Conservation (phyloP, 2,329 filamentous ascomycete species). For the Leptographium procerum region DNA sequence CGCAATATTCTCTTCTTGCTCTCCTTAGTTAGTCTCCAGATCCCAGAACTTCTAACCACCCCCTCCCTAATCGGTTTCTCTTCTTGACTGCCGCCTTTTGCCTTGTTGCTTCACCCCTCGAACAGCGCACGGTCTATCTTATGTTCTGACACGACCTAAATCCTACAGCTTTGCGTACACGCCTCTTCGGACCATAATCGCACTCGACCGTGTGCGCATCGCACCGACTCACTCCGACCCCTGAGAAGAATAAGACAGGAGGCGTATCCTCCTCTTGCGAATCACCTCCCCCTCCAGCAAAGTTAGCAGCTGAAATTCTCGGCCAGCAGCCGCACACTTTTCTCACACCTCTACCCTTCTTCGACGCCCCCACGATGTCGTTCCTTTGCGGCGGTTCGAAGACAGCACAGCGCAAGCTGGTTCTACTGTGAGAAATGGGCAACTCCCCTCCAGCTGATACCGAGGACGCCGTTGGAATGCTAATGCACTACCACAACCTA, state of each 20-base stretch:
- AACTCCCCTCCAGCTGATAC: slow-evolving; percentile 11
- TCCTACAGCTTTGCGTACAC: neutral
- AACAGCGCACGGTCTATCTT: neutral
- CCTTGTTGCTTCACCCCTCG: neutral
- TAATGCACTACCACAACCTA: slow-evolving; percentile 24
- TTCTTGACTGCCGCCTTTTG: neutral
- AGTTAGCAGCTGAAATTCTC: neutral
- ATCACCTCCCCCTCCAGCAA: no score
- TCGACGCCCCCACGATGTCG: slow-evolving; percentile 20
- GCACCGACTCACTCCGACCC: neutral
- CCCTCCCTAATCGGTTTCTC: neutral
- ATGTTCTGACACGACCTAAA: neutral
- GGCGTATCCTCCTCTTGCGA: neutral
- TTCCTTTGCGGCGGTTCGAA: slow-evolving; percentile 61
- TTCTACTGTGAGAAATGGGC: slow-evolving; percentile 60
- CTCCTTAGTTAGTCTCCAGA: neutral
- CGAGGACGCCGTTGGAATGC: neutral
- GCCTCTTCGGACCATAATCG: neutral
- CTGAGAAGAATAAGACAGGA: neutral
- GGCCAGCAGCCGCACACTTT: neutral
- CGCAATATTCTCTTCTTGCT: neutral
- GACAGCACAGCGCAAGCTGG: slow-evolving; percentile 91
- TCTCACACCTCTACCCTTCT: neutral
- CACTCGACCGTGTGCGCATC: neutral
- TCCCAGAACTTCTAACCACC: neutral